Evolutionary conservation across 2,329 filamentous ascomycete species (phyloP).

Genomic region (Westerdykella sp.): DNA sequence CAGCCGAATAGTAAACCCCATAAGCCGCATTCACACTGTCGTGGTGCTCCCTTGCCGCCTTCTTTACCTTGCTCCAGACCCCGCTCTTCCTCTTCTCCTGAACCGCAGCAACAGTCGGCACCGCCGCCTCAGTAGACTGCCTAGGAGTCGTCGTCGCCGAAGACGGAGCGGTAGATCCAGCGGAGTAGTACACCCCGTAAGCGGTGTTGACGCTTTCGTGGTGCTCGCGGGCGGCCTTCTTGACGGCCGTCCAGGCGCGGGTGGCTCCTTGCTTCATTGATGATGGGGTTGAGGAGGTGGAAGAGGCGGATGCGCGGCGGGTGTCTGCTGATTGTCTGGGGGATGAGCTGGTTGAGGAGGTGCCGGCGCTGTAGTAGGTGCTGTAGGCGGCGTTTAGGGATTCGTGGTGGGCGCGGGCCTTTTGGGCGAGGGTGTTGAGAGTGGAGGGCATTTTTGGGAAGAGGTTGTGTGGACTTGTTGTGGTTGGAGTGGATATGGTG

Average conservation of each 20-base stretch:
- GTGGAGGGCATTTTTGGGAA: constrained; percentile 64
- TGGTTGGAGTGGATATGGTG: background rate
- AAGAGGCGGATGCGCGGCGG: constrained; percentile 7
- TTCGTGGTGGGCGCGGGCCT: constrained; percentile 92
- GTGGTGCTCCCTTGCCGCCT: constrained; percentile 11
- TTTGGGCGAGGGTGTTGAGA: constrained; percentile 87
- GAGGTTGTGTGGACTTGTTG: background rate
- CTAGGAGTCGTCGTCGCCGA: no score
- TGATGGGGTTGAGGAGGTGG: background rate
- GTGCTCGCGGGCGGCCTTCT: constrained; percentile 11
- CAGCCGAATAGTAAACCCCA: constrained; percentile 5
- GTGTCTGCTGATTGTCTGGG: constrained; percentile 6
- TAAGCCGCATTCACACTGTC: constrained; percentile 7
- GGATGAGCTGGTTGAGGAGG: constrained; percentile 5
- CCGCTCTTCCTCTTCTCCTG: constrained; percentile 7
- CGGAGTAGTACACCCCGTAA: constrained; percentile 7
- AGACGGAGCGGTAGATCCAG: background rate
- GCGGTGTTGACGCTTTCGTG: constrained; percentile 8
- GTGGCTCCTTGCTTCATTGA: background rate
- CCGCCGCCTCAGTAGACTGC: background rate
- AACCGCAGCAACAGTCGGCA: background rate
- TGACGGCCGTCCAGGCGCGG: constrained; percentile 4
- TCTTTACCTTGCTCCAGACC: constrained; percentile 8
- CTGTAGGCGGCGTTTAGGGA: constrained; percentile 5
- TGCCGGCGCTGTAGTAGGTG: constrained; percentile 6